These are phyloP conservation scores for Lipomyces orientalis DNA, from an alignment of 805 yeast genomes.

Conservation along the genomic window DNA sequence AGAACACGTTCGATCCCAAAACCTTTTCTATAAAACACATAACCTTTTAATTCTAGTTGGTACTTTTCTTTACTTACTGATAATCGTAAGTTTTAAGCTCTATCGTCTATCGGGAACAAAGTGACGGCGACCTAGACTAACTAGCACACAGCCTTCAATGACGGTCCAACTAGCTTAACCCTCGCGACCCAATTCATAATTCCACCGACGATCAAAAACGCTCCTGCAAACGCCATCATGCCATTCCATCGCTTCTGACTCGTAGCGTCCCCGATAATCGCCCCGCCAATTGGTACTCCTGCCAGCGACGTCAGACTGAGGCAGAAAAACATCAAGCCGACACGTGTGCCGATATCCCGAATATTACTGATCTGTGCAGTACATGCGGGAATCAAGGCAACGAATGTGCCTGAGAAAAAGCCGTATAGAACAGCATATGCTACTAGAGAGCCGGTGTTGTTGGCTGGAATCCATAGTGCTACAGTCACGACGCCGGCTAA, in stretches of 20 bases:
- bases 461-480: constrained; percentile 47
- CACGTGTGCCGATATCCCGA: constrained; percentile 47
- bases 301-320: constrained; percentile 56
- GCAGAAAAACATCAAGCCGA: constrained; percentile 66
- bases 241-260: constrained; percentile 22
- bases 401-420: constrained; percentile 45
- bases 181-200: constrained; percentile 28
- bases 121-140: background rate
- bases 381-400: constrained; percentile 45
- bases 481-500: constrained; percentile 44
- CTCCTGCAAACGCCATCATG: constrained; percentile 36
- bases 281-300: constrained; percentile 46
- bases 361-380: constrained; percentile 42
- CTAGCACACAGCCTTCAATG: constrained; percentile 30
- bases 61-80: too few species aligned
- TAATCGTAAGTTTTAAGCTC: too few species aligned
- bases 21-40: too few species aligned
- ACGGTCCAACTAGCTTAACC: constrained; percentile 38
- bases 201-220: constrained; percentile 24
- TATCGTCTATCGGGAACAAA: background rate
- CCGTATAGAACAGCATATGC: constrained; percentile 45
- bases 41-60: too few species aligned
- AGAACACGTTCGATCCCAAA: too few species aligned
- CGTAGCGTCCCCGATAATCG: constrained; percentile 28
- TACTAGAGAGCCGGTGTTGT: constrained; percentile 42